phyloP scores from a whole-genome alignment of 164 flowering plant genomes.

The Warburgia ugandensis region DNA sequence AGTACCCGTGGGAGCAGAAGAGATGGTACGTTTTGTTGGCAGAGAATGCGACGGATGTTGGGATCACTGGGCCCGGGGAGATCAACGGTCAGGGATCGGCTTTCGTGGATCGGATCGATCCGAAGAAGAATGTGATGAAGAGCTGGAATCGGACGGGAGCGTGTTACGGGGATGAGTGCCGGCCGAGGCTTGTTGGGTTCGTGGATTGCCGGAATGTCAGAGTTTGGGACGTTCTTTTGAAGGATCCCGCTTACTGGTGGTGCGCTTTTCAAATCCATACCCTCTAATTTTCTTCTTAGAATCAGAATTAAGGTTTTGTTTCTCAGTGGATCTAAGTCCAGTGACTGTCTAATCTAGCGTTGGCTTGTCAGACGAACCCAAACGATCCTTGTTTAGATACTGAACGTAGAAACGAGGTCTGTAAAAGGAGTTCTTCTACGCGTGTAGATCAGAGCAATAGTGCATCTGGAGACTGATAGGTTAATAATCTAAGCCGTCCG shows the following conservation, averaged over 20 bases:
- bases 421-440: no score
- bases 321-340: no score
- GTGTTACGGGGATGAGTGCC: constrained; percentile 83
- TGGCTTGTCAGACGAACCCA: no score
- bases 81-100: constrained; percentile 72
- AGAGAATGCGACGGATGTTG: constrained; percentile 69
- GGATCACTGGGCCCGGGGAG: constrained; percentile 80
- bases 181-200: constrained; percentile 86
- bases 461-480: no score
- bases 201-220: constrained; percentile 43
- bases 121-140: constrained; percentile 88
- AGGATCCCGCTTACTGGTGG: constrained; percentile 90
- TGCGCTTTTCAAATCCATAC: constrained; percentile 16
- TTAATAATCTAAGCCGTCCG: no score
- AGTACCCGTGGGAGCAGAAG: constrained; percentile 48
- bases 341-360: no score
- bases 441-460: no score
- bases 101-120: constrained; percentile 53
- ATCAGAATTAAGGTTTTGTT: no score
- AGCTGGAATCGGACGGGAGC: constrained; percentile 87
- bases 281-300: no score
- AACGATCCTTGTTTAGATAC: no score
- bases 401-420: no score
- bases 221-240: constrained; percentile 44
- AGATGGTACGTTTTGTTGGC: constrained; percentile 85